phyloP scores from a whole-genome alignment of 352 stramenopile species.

The Globisporangium middletonii region DNA sequence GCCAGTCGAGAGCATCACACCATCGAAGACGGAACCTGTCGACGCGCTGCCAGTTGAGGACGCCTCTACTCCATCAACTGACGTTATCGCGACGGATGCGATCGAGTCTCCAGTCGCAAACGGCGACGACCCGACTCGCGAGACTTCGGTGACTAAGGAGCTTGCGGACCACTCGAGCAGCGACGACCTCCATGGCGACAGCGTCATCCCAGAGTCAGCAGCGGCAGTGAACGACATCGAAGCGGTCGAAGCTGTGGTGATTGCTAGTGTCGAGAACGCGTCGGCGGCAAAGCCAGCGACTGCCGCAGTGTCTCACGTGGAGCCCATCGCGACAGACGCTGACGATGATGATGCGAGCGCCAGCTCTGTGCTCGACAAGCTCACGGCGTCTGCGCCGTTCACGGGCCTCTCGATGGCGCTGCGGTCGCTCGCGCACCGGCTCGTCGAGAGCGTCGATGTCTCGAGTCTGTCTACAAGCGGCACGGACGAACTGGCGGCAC shows the following conservation, averaged over 20 bases:
- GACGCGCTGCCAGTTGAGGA: not conserved
- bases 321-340: not conserved
- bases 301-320: not conserved
- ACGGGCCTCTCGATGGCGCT: slow-evolving; percentile 15
- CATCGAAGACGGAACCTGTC: not conserved
- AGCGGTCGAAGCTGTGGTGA: too few species aligned
- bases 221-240: too few species aligned
- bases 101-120: not conserved
- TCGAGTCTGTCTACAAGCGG: not conserved
- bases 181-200: not conserved
- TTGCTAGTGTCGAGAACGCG: not conserved
- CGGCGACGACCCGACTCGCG: not conserved
- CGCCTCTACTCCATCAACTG: not conserved
- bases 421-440: slow-evolving; percentile 7
- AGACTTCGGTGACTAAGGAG: not conserved
- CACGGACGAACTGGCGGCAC: not conserved
- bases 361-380: not conserved
- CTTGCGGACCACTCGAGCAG: not conserved
- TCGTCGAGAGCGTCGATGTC: slow-evolving; percentile 9
- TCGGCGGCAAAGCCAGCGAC: not conserved
- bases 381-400: slow-evolving; percentile 3
- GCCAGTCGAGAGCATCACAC: not conserved
- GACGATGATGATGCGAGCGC: not conserved
- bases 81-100: not conserved
- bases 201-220: too few species aligned